Evolutionary conservation across 495 filamentous ascomycete genomes (phyloP).

Genomic region (Penicillium fimorum): DNA sequence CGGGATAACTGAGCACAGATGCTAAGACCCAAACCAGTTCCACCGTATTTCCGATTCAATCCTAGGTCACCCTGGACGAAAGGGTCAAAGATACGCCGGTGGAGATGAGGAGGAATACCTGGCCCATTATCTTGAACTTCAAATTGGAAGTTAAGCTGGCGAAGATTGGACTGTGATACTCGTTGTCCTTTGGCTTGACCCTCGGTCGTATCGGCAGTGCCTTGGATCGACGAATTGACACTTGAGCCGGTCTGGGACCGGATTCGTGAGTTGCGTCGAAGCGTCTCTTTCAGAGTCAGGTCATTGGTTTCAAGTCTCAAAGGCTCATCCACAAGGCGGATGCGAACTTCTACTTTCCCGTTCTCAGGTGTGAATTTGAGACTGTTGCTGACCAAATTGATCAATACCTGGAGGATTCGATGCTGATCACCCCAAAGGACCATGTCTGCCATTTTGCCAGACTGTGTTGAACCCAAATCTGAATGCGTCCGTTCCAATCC

Average conservation of each 20-base stretch:
- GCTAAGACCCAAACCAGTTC: conserved; percentile 85
- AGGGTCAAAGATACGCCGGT: conserved; percentile 83
- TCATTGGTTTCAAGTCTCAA: conserved; percentile 5
- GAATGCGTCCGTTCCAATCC: conserved; percentile 36
- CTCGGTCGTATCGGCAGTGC: conserved; percentile 7
- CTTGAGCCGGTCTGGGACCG: conserved; percentile 14
- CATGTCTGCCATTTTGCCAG: conserved; percentile 68
- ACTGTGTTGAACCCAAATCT: conserved; percentile 58
- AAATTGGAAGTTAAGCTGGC: conserved; percentile 72
- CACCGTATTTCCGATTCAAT: conserved; percentile 84
- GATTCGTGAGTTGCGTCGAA: conserved; percentile 8
- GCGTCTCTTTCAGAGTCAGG: conserved; percentile 4
- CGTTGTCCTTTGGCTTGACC: conserved; percentile 34
- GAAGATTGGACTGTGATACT: conserved; percentile 48
- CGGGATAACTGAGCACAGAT: conserved; percentile 84
- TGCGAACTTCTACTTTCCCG: conserved; percentile 69
- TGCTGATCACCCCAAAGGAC: conserved; percentile 88
- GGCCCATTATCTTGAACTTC: conserved; percentile 88
- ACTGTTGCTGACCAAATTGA: conserved; percentile 90
- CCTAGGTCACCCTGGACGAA: conserved; percentile 91
- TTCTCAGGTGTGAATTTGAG: conserved; percentile 86
- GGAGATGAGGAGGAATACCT: conserved; percentile 76
- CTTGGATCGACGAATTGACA: conserved; percentile 6
- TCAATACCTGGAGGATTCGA: conserved; percentile 82
- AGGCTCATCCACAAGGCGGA: conserved; percentile 60